These are phyloP conservation scores for Phaeosphaeriaceae sp. DNA, from an alignment of 2,329 filamentous ascomycete genomes.

Conservation along the genomic window DNA sequence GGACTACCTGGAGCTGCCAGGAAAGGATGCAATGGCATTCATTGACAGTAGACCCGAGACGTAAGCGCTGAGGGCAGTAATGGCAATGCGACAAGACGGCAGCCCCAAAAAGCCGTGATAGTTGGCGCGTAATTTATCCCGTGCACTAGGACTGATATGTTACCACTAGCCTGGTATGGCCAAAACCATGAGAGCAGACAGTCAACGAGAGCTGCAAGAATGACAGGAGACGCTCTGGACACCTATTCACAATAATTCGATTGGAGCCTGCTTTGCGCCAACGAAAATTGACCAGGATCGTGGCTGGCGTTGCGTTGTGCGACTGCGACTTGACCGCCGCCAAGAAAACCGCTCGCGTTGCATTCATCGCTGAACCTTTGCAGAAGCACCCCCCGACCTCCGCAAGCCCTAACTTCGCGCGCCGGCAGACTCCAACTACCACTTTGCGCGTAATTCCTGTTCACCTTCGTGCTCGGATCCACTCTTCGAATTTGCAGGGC, in stretches of 20 bases:
- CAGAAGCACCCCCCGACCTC: slow-evolving; percentile 26
- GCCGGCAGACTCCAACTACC: slow-evolving; percentile 10
- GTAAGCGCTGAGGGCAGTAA: slow-evolving; percentile 18
- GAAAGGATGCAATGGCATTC: slow-evolving; percentile 45
- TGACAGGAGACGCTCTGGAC: background rate
- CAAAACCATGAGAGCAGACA: background rate
- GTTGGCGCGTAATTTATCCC: slow-evolving; percentile 14
- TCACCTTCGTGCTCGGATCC: slow-evolving; percentile 1
- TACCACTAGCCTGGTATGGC: slow-evolving; percentile 4
- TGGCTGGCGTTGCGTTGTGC: slow-evolving; percentile 7
- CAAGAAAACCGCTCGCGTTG: slow-evolving; percentile 18
- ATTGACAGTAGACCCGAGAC: slow-evolving; percentile 31
- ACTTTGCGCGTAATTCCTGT: slow-evolving; percentile 19
- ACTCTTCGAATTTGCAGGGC: slow-evolving; percentile 1
- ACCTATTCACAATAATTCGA: background rate
- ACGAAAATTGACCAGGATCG: background rate
- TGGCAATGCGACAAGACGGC: slow-evolving; percentile 15
- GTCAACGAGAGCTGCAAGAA: background rate
- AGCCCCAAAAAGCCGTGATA: slow-evolving; percentile 17
- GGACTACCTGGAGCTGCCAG: slow-evolving; percentile 44
- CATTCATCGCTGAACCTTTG: slow-evolving; percentile 34
- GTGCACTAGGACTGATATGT: slow-evolving; percentile 9
- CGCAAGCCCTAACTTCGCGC: slow-evolving; percentile 22
- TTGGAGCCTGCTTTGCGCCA: background rate
- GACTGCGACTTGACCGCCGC: slow-evolving; percentile 9